Evolutionary conservation across 116 monocot species (phyloP), one percentile per base, ranked within the genome.

Genomic region (Trichopus zeylanicus): DNA sequence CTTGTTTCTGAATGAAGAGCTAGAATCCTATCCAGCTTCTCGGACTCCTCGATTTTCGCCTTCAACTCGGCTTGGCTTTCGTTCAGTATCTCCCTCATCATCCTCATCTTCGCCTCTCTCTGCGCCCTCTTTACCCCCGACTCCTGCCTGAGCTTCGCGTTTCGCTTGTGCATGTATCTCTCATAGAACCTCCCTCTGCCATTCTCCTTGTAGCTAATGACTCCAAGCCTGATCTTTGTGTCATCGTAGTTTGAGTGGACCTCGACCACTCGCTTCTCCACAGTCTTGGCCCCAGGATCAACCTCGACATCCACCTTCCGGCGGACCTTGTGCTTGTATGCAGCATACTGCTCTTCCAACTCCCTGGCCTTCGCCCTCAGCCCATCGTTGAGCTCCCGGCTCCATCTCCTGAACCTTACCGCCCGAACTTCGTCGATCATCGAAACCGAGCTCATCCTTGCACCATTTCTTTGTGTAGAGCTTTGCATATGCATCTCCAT

Each of bases 291-390:
- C n/a, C 42, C 42, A 42, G 13, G 42, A 42, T 42, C 42, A 42
- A 42, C 42, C 70, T 20, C 9, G 23, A 27, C 26, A 51, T 29
- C 47, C 63, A 62, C 51, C 54, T 67, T 62, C 56, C 25, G 35
- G 27, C 4, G 68, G 39, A 26, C 56, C 46, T 53, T 61, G 7
- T 54, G 69, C 64, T 60, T 69, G n/a, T 70, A 64, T 11, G 42
- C 69, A 24, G 69, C 69, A 56, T 64, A 75, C 18, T 69, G 64
- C 24, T 70, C 68, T 51, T 75, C 75, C 64, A 75, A 55, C 28
- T 75, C 69, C 23, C 34, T 59, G 1, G 75, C 75, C 26, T 75
- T 75, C 57, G 26, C 51, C 39, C 52, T 52, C 46, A 75, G 46
- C 31, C 59, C 69, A 59, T 66, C 54, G 29, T 73, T 66, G 12